These are phyloP conservation scores for Kandelia obovata DNA, from an alignment of 345 rosid genomes.

Conservation along the genomic window DNA sequence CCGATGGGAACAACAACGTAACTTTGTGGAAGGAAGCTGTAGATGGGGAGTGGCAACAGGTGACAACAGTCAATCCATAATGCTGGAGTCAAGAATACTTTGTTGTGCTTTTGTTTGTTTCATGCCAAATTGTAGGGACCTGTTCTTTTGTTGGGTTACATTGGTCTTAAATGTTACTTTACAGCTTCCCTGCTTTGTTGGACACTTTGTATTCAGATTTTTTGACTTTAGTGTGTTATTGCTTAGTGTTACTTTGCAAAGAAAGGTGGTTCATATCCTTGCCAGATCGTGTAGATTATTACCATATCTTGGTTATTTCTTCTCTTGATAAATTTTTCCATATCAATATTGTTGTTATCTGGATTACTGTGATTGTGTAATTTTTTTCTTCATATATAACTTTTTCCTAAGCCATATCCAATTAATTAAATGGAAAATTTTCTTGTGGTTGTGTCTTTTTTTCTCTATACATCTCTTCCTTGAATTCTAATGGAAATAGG, in stretches of 20 bases:
- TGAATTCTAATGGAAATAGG: too few relatives aligned
- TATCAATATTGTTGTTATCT: too few relatives aligned
- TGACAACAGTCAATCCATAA: conserved; percentile 19
- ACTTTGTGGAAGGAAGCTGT: conserved; percentile 27
- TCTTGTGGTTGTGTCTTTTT: too few relatives aligned
- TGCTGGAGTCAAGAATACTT: not conserved
- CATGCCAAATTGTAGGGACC: not conserved
- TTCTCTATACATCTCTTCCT: too few relatives aligned
- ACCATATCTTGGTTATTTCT: too few relatives aligned
- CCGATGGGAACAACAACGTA: conserved; percentile 21
- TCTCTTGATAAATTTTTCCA: too few relatives aligned
- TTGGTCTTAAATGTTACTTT: not conserved
- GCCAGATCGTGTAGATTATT: too few relatives aligned
- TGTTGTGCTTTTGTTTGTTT: not conserved
- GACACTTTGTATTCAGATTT: not conserved
- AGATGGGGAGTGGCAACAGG: conserved; percentile 30
- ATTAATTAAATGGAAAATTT: too few relatives aligned
- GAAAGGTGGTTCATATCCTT: too few relatives aligned
- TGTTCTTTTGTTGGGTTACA: not conserved
- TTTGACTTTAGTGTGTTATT: not conserved
- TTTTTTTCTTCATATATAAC: too few relatives aligned
- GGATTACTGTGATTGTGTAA: too few relatives aligned
- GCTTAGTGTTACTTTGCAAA: not conserved
- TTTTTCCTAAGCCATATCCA: too few relatives aligned
- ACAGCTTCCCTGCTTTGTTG: not conserved